Evolutionary conservation across 345 rosid species (phyloP).

Genomic region (Iberis pinnata): DNA sequence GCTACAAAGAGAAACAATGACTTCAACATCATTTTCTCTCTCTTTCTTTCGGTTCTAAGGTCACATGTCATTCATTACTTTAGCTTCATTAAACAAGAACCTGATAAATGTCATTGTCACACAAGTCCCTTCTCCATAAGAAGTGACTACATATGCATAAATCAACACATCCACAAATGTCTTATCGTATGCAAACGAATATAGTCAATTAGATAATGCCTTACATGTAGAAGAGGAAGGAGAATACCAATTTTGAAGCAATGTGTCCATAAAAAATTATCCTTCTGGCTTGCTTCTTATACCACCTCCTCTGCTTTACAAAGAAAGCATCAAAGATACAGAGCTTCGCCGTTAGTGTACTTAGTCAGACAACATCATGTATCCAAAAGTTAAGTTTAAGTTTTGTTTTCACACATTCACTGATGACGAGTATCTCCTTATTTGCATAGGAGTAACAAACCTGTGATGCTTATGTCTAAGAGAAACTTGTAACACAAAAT

Average conservation of each 20-base stretch:
- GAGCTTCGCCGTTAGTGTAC: too few relatives aligned
- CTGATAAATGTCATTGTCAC: conserved; percentile 24
- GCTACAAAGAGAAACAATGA: conserved; percentile 25
- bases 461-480: too few relatives aligned
- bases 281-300: neutral
- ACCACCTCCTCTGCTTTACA: neutral
- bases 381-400: neutral
- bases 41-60: conserved; percentile 22
- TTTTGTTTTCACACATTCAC: conserved; percentile 1
- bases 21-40: conserved; percentile 24
- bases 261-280: too few relatives aligned
- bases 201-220: conserved; percentile 8
- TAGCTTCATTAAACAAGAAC: conserved; percentile 14
- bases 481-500: too few relatives aligned
- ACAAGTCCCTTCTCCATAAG: conserved; percentile 16
- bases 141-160: conserved; percentile 11
- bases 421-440: too few relatives aligned
- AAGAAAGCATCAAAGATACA: too few relatives aligned
- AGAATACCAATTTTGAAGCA: neutral
- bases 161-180: conserved; percentile 7
- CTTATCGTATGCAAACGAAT: conserved; percentile 12
- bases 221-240: conserved; percentile 5
- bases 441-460: too few relatives aligned
- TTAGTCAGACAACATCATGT: neutral
- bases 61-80: conserved; percentile 23